Evolutionary conservation across 1,284 basidiomycete genomes (phyloP), one percentile per base, ranked within the genome.

Genomic region (Chondrostereum purpureum): DNA sequence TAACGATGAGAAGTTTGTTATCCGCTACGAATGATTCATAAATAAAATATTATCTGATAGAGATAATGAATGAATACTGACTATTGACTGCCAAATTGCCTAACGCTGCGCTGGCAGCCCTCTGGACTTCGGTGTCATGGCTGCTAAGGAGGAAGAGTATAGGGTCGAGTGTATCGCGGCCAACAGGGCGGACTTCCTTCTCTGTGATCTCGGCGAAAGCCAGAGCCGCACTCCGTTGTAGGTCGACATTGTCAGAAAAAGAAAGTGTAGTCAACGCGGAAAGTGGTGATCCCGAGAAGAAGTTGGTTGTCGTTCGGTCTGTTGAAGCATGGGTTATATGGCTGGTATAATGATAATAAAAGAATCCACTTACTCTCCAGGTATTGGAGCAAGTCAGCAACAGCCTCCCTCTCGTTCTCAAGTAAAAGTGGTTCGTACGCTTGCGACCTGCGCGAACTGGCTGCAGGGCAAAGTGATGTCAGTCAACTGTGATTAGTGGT

Each of bases 201-300:
- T 99, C 96, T 14, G 96, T 99, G 55, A 99, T 99, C 67, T 99
- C 96, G 41, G 96, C 96, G 62, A 99, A 99, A 1, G 96, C 96
- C 39, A 99, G 79, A 3, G 96, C 96, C 2, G 96, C 96, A 54
- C 92, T 96, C 42, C 96, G 83, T 72, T 99, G 96, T 27, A 99
- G 76, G 69, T 99, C 96, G 58, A 99, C 96, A 70, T 99, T 99
- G 73, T 99, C 96, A 23, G 91, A 94, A 73, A 98, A 99, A 12
- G 93, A 97, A 53, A 99, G 85, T 49, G 93, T 99, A 11, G 94
- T 98, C 50, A 99, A 75, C 37, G 96, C 93, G 44, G 85, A 79
- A 46, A 99, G 82, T 14, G 96, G 95, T 19, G 88, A 86, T 44
- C 93, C 93, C 45, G 80, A 76, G 71, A 96, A 97, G 77, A 96